phyloP scores from a whole-genome alignment of 805 yeast genomes.

The Candida broadrunensis region DNA sequence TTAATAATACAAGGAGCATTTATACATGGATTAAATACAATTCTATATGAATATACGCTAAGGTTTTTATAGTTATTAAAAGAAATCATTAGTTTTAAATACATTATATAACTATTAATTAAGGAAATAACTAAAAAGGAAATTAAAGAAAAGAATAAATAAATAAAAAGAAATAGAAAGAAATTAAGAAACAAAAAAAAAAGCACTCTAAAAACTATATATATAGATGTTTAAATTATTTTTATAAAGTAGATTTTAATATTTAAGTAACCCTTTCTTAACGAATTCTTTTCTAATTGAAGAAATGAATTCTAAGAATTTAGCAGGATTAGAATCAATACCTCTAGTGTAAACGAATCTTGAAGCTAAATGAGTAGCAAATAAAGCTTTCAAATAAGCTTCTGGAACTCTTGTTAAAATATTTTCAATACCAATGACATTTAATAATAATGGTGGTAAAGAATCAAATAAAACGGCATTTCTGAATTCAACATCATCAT shows the following conservation, averaged over 20 bases:
- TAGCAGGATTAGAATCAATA: slow-evolving; percentile 74
- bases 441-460: slow-evolving; percentile 69
- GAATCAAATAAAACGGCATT: slow-evolving; percentile 73
- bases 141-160: neutral
- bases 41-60: no score
- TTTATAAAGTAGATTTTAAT: no score
- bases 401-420: slow-evolving; percentile 80
- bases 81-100: no score
- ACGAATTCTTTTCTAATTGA: slow-evolving; percentile 48
- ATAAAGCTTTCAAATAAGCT: slow-evolving; percentile 81
- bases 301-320: slow-evolving; percentile 67
- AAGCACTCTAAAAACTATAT: neutral
- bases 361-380: slow-evolving; percentile 83
- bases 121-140: neutral
- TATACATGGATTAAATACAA: no score
- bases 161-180: neutral
- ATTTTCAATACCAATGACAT: slow-evolving; percentile 61
- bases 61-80: no score
- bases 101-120: neutral
- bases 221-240: no score
- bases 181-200: neutral
- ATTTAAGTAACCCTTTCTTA: slow-evolving; percentile 24
- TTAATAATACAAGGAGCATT: neutral
- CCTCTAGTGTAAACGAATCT: slow-evolving; percentile 83
- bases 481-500: slow-evolving; percentile 72